phyloP scores from a whole-genome alignment of 176 grass and related monocot genomes.

The Triticum timopheevii region DNA sequence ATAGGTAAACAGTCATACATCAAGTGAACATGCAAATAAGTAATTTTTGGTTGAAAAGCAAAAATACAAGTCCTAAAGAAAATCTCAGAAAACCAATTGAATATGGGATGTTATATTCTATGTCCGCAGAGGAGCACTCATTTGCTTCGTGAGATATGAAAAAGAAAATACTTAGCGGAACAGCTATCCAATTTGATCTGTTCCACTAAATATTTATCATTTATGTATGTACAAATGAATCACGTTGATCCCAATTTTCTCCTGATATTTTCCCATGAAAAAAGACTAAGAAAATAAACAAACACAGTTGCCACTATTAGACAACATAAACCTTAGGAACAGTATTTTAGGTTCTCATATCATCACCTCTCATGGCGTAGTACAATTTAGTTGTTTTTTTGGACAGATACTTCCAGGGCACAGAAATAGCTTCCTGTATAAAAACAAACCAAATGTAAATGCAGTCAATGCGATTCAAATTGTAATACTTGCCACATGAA shows the following conservation, averaged over 20 bases:
- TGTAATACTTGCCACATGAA: not conserved
- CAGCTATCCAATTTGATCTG: not conserved
- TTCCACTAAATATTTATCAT: not conserved
- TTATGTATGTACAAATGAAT: too few relatives aligned
- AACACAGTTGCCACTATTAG: not conserved
- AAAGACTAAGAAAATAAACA: not conserved
- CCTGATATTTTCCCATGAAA: not conserved
- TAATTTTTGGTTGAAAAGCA: not conserved
- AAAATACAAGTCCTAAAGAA: not conserved
- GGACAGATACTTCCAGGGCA: conserved; percentile 73
- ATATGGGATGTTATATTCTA: not conserved
- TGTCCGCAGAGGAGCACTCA: not conserved
- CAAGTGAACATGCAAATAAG: not conserved
- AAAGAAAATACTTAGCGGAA: not conserved
- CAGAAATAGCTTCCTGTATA: conserved; percentile 71
- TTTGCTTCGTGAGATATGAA: not conserved
- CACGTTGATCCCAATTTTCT: not conserved
- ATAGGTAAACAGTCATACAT: not conserved
- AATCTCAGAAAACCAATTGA: not conserved
- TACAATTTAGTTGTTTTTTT: conserved; percentile 73
- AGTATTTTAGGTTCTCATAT: not conserved
- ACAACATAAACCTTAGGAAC: not conserved
- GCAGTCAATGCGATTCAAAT: not conserved
- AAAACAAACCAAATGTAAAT: not conserved
- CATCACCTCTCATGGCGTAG: conserved; percentile 74